phyloP scores from a whole-genome alignment of 306 rosid genomes.

The Corylus heterophylla region DNA sequence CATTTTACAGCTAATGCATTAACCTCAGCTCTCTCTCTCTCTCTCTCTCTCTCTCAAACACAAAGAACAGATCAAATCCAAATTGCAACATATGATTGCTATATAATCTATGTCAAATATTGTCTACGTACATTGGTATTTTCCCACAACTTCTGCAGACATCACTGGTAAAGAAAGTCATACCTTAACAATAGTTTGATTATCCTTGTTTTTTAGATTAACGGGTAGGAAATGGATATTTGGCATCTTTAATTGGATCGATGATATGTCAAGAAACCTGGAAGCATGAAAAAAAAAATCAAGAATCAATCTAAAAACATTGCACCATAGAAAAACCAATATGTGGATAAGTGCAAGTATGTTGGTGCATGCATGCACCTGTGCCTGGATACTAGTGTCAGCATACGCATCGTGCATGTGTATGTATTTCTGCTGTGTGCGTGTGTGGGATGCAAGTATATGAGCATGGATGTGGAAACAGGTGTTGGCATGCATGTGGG shows the following conservation, averaged over 20 bases:
- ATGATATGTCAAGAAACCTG: constrained; percentile 74
- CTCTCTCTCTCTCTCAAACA: neutral
- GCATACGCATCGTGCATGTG: neutral
- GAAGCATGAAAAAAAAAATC: constrained; percentile 26
- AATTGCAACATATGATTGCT: neutral
- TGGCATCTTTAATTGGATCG: constrained; percentile 85
- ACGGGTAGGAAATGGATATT: constrained; percentile 92
- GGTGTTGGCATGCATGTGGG: neutral
- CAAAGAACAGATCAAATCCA: too few species aligned
- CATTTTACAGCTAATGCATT: constrained; percentile 6
- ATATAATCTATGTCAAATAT: neutral
- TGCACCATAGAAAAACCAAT: neutral
- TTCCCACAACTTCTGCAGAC: constrained; percentile 17
- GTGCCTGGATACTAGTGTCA: neutral
- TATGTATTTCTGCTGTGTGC: neutral
- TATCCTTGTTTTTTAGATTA: constrained; percentile 68
- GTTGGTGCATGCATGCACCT: neutral
- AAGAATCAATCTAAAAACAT: constrained; percentile 17
- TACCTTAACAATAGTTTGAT: constrained; percentile 77
- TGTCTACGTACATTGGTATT: neutral
- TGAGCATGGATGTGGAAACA: neutral
- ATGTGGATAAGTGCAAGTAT: neutral
- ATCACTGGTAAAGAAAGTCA: constrained; percentile 16
- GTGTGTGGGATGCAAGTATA: neutral
- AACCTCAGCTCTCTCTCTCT: neutral